These are phyloP conservation scores for Stephania cephalantha DNA, from an alignment of 164 flowering plant species.

Conservation along the genomic window DNA sequence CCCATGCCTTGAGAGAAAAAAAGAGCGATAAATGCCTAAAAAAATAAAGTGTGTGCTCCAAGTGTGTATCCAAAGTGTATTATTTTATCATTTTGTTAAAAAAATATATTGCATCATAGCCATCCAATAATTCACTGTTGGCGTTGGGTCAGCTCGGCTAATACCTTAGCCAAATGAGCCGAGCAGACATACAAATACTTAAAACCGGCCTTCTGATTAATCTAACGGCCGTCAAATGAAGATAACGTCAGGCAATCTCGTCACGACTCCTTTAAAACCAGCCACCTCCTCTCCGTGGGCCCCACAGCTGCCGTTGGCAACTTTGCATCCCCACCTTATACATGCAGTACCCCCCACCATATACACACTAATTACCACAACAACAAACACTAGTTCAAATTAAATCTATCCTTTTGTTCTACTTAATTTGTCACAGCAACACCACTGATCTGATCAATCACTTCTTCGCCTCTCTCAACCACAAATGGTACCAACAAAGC, in stretches of 20 bases:
- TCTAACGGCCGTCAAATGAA: slow-evolving; percentile 6
- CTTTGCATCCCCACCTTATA: not conserved
- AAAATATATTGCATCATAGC: too few relatives aligned
- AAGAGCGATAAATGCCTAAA: too few relatives aligned
- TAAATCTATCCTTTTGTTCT: not conserved
- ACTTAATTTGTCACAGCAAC: not conserved
- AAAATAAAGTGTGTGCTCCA: too few relatives aligned
- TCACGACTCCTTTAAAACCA: not conserved
- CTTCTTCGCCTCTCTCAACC: slow-evolving; percentile 15
- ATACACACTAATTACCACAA: not conserved
- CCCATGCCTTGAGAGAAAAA: too few relatives aligned
- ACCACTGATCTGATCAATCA: not conserved
- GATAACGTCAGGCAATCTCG: not conserved
- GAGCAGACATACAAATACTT: not conserved
- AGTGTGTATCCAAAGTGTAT: too few relatives aligned
- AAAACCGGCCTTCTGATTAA: not conserved
- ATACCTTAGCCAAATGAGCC: not conserved
- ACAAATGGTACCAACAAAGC: slow-evolving; percentile 45
- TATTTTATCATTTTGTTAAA: too few relatives aligned
- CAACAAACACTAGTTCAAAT: not conserved
- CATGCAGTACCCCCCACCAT: not conserved
- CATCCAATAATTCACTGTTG: too few relatives aligned
- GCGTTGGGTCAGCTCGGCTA: too few relatives aligned
- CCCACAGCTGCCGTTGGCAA: not conserved
- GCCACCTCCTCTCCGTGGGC: slow-evolving; percentile 1